Conservation (phyloP, 495 filamentous ascomycete species). For the Daldinia vernicosa region DNA sequence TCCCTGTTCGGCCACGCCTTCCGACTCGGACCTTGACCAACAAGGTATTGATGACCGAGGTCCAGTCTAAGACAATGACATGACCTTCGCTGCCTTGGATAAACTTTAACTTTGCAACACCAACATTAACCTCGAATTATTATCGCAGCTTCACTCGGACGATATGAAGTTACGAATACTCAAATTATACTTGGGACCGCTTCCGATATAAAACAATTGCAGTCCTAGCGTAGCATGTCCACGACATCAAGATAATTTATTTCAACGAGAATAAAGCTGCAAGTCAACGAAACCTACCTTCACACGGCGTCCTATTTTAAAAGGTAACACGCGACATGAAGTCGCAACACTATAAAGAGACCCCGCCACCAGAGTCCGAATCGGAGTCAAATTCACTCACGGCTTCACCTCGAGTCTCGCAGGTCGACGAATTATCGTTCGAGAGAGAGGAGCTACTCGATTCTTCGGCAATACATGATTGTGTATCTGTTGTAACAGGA, state of each 20-base stretch:
- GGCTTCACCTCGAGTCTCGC: background rate
- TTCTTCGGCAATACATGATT: background rate
- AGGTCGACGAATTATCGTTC: background rate
- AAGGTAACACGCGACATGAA: background rate
- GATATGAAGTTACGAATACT: background rate
- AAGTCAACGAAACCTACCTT: background rate
- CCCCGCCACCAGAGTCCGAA: constrained; percentile 11
- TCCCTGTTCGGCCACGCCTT: constrained; percentile 35
- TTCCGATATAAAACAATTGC: background rate
- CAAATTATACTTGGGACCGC: background rate
- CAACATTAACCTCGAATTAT: background rate
- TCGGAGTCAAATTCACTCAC: background rate
- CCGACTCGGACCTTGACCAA: constrained; percentile 17
- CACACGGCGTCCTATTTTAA: background rate
- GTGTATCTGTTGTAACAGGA: background rate
- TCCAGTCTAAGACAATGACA: too few species aligned
- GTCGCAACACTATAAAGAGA: background rate
- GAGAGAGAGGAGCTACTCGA: background rate
- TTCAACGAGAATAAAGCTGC: background rate
- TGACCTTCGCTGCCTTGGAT: too few species aligned
- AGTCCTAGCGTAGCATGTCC: background rate
- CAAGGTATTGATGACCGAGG: background rate
- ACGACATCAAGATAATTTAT: background rate
- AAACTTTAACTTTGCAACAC: too few species aligned
- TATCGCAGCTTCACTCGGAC: background rate